Evolutionary conservation across 2,329 filamentous ascomycete species (phyloP), one percentile per base, ranked within the genome.

Genomic region (Zymoseptoria tritici): DNA sequence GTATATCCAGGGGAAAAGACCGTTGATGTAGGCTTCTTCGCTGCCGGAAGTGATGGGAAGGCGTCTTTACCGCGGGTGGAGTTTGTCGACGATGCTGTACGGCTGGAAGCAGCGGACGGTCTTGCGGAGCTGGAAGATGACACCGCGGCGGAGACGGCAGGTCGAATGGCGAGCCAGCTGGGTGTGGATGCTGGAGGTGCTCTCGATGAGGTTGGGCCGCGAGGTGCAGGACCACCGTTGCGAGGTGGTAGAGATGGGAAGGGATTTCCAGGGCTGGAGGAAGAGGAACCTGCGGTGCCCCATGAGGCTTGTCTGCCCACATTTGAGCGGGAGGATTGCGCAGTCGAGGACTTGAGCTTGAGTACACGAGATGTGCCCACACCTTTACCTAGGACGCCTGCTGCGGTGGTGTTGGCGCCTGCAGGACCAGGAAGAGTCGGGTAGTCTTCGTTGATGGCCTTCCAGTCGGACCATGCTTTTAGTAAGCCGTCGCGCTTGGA

Each of bases 401-500:
- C 75, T 52, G 80, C 74, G 4, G 77, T 78, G 24, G 86, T 85
- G 46, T 86, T 81, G 75, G 87, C 84, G 55, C 88, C 87, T 57
- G 83, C 83, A 0, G 90, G 82, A 0, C 88, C 88, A 1, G 93
- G 92, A 0, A 97, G 79, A 1, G 89, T 90, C 0, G 93, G 93
- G 67, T 97, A 97, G 72, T 97, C 92, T 74, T 97, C 92, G 66
- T 96, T 95, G 76, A 96, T 94, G 46, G 91, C 91, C 53, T 90
- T 90, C 90, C 93, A 97, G 75, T 96, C 90, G 67, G 91, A 90
- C 91, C 93, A 97, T 1, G 92, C 90, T 68, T 88, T 88, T 24
- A 91, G 83, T 2, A 99, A 78, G 0, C 79, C 81, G 56, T 88
- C 86, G 1, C 85, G 85, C 72, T 96, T 96, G 19, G 74, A 72